phyloP scores from a whole-genome alignment of 257 asterid species.

The Capsicum baccatum region DNA sequence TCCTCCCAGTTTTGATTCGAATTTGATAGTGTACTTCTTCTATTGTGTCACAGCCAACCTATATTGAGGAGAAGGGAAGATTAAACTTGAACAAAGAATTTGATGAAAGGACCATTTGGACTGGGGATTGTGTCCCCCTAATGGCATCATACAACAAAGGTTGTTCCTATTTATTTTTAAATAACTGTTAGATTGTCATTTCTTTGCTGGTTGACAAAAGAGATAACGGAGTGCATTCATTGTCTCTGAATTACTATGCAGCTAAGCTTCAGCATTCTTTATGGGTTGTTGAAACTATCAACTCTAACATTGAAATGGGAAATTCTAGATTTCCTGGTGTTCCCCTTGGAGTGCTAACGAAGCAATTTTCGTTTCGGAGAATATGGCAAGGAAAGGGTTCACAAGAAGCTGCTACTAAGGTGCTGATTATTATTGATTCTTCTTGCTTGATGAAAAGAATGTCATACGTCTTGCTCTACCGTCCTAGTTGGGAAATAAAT shows the following conservation, averaged over 20 bases:
- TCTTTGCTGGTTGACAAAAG: conserved; percentile 20
- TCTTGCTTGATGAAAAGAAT: conserved; percentile 29
- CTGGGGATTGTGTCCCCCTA: conserved; percentile 74
- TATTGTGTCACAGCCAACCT: no score
- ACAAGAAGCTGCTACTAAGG: conserved; percentile 90
- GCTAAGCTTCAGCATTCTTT: conserved; percentile 92
- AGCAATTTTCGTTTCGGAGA: conserved; percentile 74
- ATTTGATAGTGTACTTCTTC: no score
- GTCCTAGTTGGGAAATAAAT: conserved; percentile 10
- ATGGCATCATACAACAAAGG: conserved; percentile 92
- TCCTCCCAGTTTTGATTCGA: no score
- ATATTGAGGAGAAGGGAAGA: conserved; percentile 89
- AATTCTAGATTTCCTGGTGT: conserved; percentile 51
- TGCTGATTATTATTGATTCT: conserved; percentile 44
- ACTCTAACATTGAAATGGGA: conserved; percentile 51
- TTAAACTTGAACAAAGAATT: conserved; percentile 71
- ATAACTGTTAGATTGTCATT: conserved; percentile 14
- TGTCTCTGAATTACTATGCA: conserved; percentile 41
- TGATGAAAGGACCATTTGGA: conserved; percentile 94
- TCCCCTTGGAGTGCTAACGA: conserved; percentile 55
- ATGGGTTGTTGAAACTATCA: conserved; percentile 78
- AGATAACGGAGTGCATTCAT: conserved; percentile 14
- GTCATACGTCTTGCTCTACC: conserved; percentile 16
- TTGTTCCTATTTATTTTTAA: conserved; percentile 30
- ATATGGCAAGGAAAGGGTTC: conserved; percentile 98